phyloP scores from a whole-genome alignment of 2,329 filamentous ascomycete genomes.

The Nothophoma quercina region DNA sequence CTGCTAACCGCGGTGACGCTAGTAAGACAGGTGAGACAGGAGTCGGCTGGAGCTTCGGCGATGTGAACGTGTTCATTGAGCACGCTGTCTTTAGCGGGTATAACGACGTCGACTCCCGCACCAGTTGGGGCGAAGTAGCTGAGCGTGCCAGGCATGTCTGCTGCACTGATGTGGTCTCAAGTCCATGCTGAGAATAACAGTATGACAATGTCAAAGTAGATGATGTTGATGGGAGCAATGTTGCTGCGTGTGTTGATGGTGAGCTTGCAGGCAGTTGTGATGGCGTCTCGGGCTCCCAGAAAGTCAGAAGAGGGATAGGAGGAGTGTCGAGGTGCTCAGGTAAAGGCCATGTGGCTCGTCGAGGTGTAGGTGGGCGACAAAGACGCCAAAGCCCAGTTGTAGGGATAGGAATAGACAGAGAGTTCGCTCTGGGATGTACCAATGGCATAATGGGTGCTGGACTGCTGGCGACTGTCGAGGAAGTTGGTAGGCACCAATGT shows the following conservation, averaged over 20 bases:
- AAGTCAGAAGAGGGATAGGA: slow-evolving; percentile 25
- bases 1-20: background rate
- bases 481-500: too few species aligned
- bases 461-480: too few species aligned
- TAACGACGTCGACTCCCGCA: background rate
- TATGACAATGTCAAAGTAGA: background rate
- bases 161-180: background rate
- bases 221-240: background rate
- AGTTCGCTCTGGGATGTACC: slow-evolving; percentile 18
- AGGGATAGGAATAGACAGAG: slow-evolving; percentile 23
- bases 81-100: background rate
- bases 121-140: background rate
- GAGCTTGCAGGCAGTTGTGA: background rate
- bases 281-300: slow-evolving; percentile 27
- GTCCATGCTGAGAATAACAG: background rate
- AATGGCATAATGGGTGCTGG: slow-evolving; percentile 12
- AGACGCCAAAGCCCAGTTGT: slow-evolving; percentile 14
- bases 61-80: too few species aligned
- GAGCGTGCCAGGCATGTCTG: background rate
- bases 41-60: too few species aligned
- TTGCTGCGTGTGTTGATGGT: background rate
- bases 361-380: slow-evolving; percentile 22
- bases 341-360: slow-evolving; percentile 21
- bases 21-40: background rate
- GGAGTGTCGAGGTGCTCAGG: slow-evolving; percentile 1